Evolutionary conservation across 176 grass and related monocot genomes (phyloP), one percentile per base, ranked within the genome.

Genomic region (Paspalum vaginatum): DNA sequence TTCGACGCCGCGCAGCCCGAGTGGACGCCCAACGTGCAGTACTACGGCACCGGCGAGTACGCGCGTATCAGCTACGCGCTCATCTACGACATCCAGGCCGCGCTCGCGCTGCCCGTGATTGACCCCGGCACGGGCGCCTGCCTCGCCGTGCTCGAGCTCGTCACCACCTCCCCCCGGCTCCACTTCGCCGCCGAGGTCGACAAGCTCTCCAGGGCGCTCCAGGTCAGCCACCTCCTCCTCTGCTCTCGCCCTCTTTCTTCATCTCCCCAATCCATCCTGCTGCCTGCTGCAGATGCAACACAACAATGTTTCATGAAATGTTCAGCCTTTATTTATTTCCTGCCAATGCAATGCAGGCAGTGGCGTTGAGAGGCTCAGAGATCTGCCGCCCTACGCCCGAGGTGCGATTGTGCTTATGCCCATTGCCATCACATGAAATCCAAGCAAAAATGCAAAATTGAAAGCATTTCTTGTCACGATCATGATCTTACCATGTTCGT

Each of bases 21-120:
- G 77, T 98, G 95, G 92, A 95, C 95, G 2, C 95, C 95, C 25
- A 87, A 98, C 88, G 95, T 98, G 32, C 92, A 98, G 88, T 93
- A 84, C 69, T 98, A 98, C 62, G 90, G 92, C 81, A 85, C 53
- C 49, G 89, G 86, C 70, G 95, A 98, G 88, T 98, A 98, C 82
- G 88, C 89, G n/a, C 90, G 95, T 49, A 91, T 93, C 81, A 91
- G 38, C 57, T 89, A 98, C 88, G 95, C 96, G 44, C 88, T 95
- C 70, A 91, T 87, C 84, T 91, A 95, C 85, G 88, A 98, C 50
- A 91, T 98, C 52, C 88, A 89, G 76, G 92, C 86, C 27, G 91
- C 90, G 9, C 84, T 98, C n/a, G 92, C 88, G 18, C 80, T 98
- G 40, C 96, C 96, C 2, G 56, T 98, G 55, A 82, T 98, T 51